phyloP scores from a whole-genome alignment of 2,329 filamentous ascomycete species.

The Pseudogymnoascus sp. region DNA sequence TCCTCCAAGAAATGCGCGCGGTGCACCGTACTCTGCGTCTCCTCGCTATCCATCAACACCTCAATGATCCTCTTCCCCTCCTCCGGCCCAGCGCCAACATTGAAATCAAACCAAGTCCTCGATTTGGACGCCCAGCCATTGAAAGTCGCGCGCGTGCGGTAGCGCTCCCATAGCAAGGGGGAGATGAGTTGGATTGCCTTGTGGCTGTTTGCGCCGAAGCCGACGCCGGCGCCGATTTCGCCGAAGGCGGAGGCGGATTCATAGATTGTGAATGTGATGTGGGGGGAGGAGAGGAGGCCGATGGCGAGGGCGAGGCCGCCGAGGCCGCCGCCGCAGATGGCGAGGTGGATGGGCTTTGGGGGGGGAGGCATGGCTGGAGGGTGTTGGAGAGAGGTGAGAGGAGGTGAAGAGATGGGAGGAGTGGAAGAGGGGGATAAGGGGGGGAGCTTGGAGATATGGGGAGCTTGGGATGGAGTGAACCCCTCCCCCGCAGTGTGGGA shows the following conservation, averaged over 20 bases:
- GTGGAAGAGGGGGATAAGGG: background rate
- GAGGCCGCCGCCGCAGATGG: constrained; percentile 55
- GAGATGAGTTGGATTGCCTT: constrained; percentile 49
- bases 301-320: constrained; percentile 50
- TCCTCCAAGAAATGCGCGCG: constrained; percentile 38
- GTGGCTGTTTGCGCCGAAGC: constrained; percentile 49
- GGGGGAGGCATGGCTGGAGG: background rate
- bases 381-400: background rate
- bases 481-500: background rate
- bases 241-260: constrained; percentile 49
- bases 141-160: constrained; percentile 31
- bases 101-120: constrained; percentile 36
- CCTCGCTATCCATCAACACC: constrained; percentile 25
- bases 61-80: constrained; percentile 25
- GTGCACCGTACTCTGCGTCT: constrained; percentile 26
- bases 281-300: constrained; percentile 41
- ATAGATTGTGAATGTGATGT: constrained; percentile 43
- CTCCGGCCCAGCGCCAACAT: constrained; percentile 28
- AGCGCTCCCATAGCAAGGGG: constrained; percentile 38
- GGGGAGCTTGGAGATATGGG: background rate
- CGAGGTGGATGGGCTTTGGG: constrained; percentile 31
- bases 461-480: background rate
- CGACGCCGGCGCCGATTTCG: constrained; percentile 54
- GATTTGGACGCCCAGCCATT: constrained; percentile 29
- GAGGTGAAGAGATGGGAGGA: too few species aligned